Base-by-base conservation (phyloP, 805 yeast genomes). In the Ogataea wickerhamii region DNA sequence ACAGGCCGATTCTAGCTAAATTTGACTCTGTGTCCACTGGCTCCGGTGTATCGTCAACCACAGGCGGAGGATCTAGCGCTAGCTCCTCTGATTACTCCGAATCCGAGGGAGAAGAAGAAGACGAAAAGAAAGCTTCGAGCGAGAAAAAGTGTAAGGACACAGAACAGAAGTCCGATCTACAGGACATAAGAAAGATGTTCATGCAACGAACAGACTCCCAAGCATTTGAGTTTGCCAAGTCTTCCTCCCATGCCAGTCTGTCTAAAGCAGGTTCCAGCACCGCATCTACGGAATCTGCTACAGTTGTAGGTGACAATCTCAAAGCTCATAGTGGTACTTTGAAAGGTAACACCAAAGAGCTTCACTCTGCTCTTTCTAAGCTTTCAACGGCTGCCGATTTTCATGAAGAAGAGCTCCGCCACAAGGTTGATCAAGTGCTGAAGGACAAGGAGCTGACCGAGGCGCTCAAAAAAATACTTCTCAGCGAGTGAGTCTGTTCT, bases 171-270 rank as follows among this genome's bases (percentile, higher is more conserved):
- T 22, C 28, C 13, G 34, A 34, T 10, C 14, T 41, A 3, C 38
- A 38, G 13, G 34, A 32, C 6, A 45, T 48, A 12, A 44, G 47
- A 16, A 49, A 37, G 32, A 26, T 37, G 28, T 46, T 44, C 11
- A 31, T 50, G 32, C 43, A 43, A n/a, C 44, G 61, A 28, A 50
- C 58, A 4, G 63, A 58, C 36, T 58, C 64, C 1, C 60, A 59
- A 34, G 52, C 58, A 10, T 59, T 55, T 43, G 64, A 59, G 39
- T 59, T 59, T 35, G 24, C 41, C n/a, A 37, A 35, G 4, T 34
- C 42, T 6, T 14, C 36, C 6, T 24, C 36, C 6, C 29, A 26
- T 14, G 12, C 22, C 12, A 16, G 22, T 18, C 22, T 29, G 20
- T 33, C 32, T n/a, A 45, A 35, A 28, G 21, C 28, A 10, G 26